A percentile compares a stretch with the other conserved stretches of the same genome.
Conservation (phyloP, 2,329 filamentous ascomycete genomes). For the Diaporthe sp. region DNA sequence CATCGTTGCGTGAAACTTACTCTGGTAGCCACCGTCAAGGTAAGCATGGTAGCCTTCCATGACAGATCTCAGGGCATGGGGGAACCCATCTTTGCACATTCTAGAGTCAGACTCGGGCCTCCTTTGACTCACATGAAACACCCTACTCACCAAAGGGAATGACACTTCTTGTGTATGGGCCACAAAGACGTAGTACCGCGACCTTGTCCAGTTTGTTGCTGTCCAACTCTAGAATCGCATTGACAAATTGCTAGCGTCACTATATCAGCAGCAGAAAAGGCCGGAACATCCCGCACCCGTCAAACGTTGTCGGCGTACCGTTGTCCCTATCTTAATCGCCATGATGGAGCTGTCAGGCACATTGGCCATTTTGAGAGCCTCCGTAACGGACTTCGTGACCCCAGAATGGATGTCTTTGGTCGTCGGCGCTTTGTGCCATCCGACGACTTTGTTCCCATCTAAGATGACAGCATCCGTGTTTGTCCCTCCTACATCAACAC, state of each 20-base stretch:
- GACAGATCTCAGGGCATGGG: neutral
- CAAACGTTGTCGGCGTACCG: neutral
- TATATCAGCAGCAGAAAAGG: neutral
- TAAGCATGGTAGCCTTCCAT: neutral
- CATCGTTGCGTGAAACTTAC: neutral
- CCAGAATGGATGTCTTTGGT: slow-evolving; percentile 6
- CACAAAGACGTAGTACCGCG: neutral
- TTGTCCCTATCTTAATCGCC: slow-evolving; percentile 21
- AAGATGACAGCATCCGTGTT: slow-evolving; percentile 5
- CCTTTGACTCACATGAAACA: fast-evolving
- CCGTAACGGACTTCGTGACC: neutral
- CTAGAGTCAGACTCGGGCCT: neutral
- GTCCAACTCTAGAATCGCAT: neutral
- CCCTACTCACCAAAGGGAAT: neutral
- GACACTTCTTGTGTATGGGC: slow-evolving; percentile 1
- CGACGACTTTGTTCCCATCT: neutral
- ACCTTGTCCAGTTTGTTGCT: neutral
- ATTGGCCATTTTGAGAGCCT: neutral
- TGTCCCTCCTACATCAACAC: slow-evolving; percentile 7
- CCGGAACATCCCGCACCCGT: too few species aligned
- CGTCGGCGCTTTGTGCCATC: slow-evolving; percentile 10
- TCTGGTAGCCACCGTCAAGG: slow-evolving; percentile 2
- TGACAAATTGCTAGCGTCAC: neutral
- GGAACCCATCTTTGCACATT: neutral
- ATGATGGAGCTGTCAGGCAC: neutral